phyloP scores from a whole-genome alignment of 257 asterid genomes.

The Jasminum sambac region DNA sequence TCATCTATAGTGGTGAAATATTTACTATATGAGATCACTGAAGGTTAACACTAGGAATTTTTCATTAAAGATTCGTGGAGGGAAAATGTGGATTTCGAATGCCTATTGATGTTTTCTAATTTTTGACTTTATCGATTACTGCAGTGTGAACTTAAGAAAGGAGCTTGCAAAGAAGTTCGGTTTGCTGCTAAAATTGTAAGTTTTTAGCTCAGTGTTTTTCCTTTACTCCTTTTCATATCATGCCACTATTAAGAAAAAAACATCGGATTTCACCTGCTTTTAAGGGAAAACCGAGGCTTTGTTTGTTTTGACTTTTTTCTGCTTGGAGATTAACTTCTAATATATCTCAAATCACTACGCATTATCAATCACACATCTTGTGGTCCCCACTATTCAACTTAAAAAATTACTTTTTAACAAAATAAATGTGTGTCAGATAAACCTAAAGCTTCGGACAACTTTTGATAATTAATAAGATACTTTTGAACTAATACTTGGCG shows the following conservation, averaged over 20 bases:
- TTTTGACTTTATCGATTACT: conserved; percentile 13
- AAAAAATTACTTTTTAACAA: no score
- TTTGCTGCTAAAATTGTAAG: conserved; percentile 84
- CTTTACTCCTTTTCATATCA: conserved; percentile 8
- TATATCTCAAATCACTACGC: no score
- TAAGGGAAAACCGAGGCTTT: background rate
- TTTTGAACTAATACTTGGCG: background rate
- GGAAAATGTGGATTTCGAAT: conserved; percentile 8
- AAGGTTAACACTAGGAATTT: background rate
- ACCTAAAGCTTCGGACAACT: background rate
- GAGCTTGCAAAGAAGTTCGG: conserved; percentile 67
- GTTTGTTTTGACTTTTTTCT: no score
- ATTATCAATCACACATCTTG: no score
- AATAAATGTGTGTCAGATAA: no score
- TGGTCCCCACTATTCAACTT: no score
- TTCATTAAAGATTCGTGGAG: background rate
- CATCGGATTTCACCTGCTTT: background rate
- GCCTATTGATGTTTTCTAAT: conserved; percentile 16
- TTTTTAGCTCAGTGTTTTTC: conserved; percentile 20
- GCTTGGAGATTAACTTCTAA: no score
- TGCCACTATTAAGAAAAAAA: conserved; percentile 14
- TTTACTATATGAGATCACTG: background rate
- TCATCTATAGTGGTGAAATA: background rate
- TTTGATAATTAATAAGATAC: background rate
- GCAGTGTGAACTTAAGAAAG: conserved; percentile 61